Evolutionary conservation across 306 rosid genomes (phyloP).

Genomic region (Prunus mongolica): DNA sequence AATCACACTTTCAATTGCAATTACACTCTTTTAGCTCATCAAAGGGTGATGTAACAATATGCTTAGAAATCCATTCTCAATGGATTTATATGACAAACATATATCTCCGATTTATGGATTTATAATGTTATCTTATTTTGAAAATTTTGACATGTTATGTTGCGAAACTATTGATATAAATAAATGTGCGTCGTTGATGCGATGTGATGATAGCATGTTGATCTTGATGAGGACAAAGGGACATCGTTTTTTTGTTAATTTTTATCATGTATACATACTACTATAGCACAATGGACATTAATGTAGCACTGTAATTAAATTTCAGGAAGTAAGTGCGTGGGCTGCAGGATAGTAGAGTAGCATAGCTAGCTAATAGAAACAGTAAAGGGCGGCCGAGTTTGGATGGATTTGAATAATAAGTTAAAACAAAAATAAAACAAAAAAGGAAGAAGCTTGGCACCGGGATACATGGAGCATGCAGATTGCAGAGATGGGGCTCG

Average conservation of each 20-base stretch:
- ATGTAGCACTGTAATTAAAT: too few species aligned
- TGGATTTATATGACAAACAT: background rate
- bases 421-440: background rate
- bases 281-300: too few species aligned
- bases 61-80: background rate
- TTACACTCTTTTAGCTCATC: background rate
- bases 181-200: too few species aligned
- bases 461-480: conserved; percentile 22
- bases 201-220: too few species aligned
- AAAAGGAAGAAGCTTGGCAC: background rate
- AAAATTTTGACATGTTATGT: background rate
- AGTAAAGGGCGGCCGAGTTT: conserved; percentile 12
- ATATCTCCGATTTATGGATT: too few species aligned
- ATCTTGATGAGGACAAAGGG: too few species aligned
- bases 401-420: background rate
- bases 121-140: background rate
- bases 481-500: conserved; percentile 5
- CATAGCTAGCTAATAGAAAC: background rate
- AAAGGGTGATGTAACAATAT: background rate
- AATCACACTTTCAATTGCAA: background rate
- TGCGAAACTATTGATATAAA: background rate
- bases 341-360: background rate
- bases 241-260: too few species aligned
- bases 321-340: background rate
- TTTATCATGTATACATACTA: too few species aligned